phyloP scores from a whole-genome alignment of 805 yeast species.

The Komagataella phaffii region DNA sequence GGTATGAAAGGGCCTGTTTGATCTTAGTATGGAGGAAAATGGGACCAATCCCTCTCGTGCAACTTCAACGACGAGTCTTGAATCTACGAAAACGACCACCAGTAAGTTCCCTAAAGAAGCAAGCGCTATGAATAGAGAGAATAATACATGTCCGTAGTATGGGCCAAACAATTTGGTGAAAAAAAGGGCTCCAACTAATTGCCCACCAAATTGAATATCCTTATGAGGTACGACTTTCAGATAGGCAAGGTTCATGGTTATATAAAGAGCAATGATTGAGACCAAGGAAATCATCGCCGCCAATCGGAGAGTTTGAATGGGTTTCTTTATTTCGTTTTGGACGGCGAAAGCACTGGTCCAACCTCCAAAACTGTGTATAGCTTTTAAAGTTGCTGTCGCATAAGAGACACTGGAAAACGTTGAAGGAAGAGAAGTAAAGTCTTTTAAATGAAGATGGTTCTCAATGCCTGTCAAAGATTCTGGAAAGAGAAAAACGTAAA shows the following conservation, averaged over 20 bases:
- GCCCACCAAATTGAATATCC: constrained; percentile 25
- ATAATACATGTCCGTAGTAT: constrained; percentile 23
- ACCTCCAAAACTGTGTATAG: constrained; percentile 31
- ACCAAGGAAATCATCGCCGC: constrained; percentile 31
- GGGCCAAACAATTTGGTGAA: constrained; percentile 31
- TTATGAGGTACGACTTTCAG: constrained; percentile 27
- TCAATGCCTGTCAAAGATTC: constrained; percentile 8
- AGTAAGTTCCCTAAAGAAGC: constrained; percentile 36
- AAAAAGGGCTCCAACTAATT: constrained; percentile 28
- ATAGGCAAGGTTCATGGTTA: constrained; percentile 29
- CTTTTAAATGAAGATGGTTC: constrained; percentile 8
- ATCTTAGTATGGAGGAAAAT: constrained; percentile 25
- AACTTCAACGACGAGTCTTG: constrained; percentile 32
- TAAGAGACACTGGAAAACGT: constrained; percentile 19
- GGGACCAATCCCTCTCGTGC: constrained; percentile 36
- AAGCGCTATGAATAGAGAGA: constrained; percentile 29
- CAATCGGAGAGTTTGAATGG: constrained; percentile 26
- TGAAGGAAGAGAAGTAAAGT: constrained; percentile 5
- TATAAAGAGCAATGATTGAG: constrained; percentile 22
- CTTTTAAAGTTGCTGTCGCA: constrained; percentile 30
- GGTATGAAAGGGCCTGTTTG: constrained; percentile 32
- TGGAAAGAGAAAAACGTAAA: constrained; percentile 26
- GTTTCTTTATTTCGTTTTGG: constrained; percentile 32
- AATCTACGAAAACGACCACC: constrained; percentile 31
- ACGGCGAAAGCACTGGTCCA: constrained; percentile 37